Percentiles rank a stretch among this genome's conserved stretches.
phyloP scores from a whole-genome alignment of 2,329 filamentous ascomycete species.

The Penicillium sp. region DNA sequence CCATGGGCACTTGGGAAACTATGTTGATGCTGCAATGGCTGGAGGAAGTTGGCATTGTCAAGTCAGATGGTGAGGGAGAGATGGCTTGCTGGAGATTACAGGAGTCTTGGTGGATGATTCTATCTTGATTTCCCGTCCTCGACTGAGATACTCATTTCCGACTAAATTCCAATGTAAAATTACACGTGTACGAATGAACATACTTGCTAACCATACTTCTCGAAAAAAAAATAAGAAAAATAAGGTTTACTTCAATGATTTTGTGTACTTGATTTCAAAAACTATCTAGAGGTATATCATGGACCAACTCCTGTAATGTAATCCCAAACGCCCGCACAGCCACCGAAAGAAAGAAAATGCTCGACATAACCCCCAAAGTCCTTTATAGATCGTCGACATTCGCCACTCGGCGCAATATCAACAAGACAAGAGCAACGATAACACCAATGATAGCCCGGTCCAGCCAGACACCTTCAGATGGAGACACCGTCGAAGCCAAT shows the following conservation, averaged over 20 bases:
- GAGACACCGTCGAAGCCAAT: not conserved
- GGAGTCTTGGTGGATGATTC: conserved; percentile 47
- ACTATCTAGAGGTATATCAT: conserved; percentile 6
- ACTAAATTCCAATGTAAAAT: not conserved
- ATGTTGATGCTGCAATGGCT: conserved; percentile 45
- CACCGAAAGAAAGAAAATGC: not conserved
- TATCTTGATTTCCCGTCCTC: conserved; percentile 13
- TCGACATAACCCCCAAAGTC: not conserved
- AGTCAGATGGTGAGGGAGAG: conserved; percentile 12
- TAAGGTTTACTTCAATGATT: not conserved
- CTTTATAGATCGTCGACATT: conserved; percentile 27
- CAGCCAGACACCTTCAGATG: conserved; percentile 66
- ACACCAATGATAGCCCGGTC: conserved; percentile 77
- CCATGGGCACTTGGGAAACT: conserved; percentile 46
- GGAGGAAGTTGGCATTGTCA: conserved; percentile 26
- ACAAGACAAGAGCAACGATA: conserved; percentile 66
- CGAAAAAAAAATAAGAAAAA: not conserved
- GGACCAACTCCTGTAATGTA: not conserved
- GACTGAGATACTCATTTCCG: too few relatives aligned
- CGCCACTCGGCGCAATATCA: conserved; percentile 59
- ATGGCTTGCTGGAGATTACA: conserved; percentile 34
- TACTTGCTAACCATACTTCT: not conserved
- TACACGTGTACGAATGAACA: not conserved
- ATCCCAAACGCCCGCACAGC: conserved; percentile 2
- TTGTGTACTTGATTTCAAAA: not conserved